Evolutionary conservation across 2,329 filamentous ascomycete species (phyloP).

Genomic region (Cladophialophora immunda): DNA sequence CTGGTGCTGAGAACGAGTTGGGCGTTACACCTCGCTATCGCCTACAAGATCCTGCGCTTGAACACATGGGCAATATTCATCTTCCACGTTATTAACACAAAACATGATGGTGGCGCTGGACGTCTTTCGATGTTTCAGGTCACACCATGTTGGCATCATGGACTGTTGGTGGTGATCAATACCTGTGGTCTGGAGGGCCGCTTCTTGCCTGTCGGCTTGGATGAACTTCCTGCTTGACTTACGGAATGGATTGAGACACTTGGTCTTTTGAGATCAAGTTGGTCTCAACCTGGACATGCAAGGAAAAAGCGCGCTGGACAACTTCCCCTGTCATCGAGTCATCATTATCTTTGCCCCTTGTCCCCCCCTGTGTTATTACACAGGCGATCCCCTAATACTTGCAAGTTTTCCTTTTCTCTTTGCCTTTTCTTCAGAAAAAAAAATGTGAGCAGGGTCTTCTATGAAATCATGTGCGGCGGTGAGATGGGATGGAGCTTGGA

Average conservation of each 20-base stretch:
- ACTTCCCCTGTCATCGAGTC: conserved; percentile 11
- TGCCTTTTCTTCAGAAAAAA: not conserved
- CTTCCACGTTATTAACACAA: conserved; percentile 34
- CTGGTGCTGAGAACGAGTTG: conserved; percentile 73
- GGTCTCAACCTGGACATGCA: conserved; percentile 19
- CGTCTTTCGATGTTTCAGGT: conserved; percentile 35
- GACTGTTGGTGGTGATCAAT: conserved; percentile 28
- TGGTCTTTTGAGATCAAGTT: conserved; percentile 33
- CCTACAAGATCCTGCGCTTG: conserved; percentile 32
- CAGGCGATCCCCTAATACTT: conserved; percentile 27
- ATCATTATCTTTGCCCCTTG: not conserved
- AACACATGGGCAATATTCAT: conserved; percentile 25
- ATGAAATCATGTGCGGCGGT: conserved; percentile 11
- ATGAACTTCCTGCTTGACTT: conserved; percentile 26
- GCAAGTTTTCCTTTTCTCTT: conserved; percentile 28
- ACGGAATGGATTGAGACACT: conserved; percentile 23
- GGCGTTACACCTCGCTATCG: conserved; percentile 40
- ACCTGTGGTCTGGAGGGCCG: conserved; percentile 29
- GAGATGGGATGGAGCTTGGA: conserved; percentile 15
- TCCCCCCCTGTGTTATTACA: conserved; percentile 26
- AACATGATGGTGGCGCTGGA: conserved; percentile 36
- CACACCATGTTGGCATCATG: conserved; percentile 31
- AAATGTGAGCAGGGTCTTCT: conserved; percentile 16
- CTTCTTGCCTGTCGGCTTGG: conserved; percentile 33
- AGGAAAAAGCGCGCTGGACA: conserved; percentile 14